A percentile compares a stretch with the other conserved stretches of the same genome.
phyloP scores from a whole-genome alignment of 2,329 filamentous ascomycete species.

The Colletotrichum incanum region DNA sequence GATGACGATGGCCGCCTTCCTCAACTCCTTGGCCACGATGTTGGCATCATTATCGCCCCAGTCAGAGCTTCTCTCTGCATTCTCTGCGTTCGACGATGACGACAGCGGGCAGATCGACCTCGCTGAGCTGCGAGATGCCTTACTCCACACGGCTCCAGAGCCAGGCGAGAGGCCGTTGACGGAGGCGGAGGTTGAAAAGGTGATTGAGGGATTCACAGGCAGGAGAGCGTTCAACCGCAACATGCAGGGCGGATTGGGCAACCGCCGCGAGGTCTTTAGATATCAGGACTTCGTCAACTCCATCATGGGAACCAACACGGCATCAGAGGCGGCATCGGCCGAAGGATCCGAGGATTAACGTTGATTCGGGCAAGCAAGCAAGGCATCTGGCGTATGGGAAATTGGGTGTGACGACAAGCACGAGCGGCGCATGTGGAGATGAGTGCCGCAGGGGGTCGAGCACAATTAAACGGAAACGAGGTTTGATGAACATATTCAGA shows the following conservation, averaged over 20 bases:
- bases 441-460: conserved; percentile 21
- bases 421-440: conserved; percentile 27
- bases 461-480: conserved; percentile 30
- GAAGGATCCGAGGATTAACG: conserved; percentile 47
- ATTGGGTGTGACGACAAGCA: conserved; percentile 34
- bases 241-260: conserved; percentile 68
- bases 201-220: conserved; percentile 89
- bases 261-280: conserved; percentile 89
- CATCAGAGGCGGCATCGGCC: conserved; percentile 50
- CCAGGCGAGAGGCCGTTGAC: conserved; percentile 76
- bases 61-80: conserved; percentile 87
- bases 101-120: conserved; percentile 95
- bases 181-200: conserved; percentile 84
- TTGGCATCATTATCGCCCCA: conserved; percentile 83
- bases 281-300: conserved; percentile 93
- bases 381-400: conserved; percentile 10
- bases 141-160: conserved; percentile 87
- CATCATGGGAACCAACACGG: conserved; percentile 69
- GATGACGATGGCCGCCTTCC: conserved; percentile 87
- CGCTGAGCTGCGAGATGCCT: conserved; percentile 83
- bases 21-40: conserved; percentile 84
- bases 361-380: conserved; percentile 6
- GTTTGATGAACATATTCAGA: conserved; percentile 32
- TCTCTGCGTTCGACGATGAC: conserved; percentile 95
- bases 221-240: conserved; percentile 84